Evolutionary conservation across 1,139 yeast genomes (phyloP), one percentile per base, ranked within the genome.

Genomic region (Geotrichum bryndzae): DNA sequence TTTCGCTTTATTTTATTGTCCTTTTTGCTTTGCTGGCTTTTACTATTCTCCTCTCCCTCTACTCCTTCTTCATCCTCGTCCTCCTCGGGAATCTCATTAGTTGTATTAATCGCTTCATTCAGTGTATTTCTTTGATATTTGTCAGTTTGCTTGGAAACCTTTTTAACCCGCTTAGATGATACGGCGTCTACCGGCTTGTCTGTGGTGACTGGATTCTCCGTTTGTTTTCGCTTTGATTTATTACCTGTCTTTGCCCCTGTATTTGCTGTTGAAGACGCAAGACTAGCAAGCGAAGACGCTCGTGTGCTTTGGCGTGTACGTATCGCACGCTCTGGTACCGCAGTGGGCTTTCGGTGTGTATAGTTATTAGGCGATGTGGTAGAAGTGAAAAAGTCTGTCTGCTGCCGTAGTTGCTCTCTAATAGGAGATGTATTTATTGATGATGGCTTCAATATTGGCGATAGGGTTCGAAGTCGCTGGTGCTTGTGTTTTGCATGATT

Each of bases 1-100:
- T 56, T 53, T 31, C 56, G 53, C 52, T 46, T 59, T 27, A 23
- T 51, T 48, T 25, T 57, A 35, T n/a, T 25, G 18, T 59, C 60
- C 46, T 56, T 57, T 51, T 38, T 31, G 25, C 35, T 27, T 51
- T 38, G 35, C 13, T 53, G 55, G 23, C n/a, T 51, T 31, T 51
- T 48, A 18, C 15, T 22, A 18, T 61, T 55, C 11, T 13, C 53
- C 8, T 55, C 57, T 15, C 54, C 61, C 6, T 58, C 51, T 45
- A 58, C 63, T 45, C 50, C 57, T 11, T 55, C 56, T 13, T 57
- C 56, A 22, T 59, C 58, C 18, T 51, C 57, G 41, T 54, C 61
- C 15, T 51, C 55, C 22, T 41, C 48, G 7, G 10, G 53, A 15
- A 33, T 35, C 31, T 50, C 53, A 35, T 50, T 18, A n/a, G 23